Evolutionary conservation across 495 filamentous ascomycete genomes (phyloP).

Genomic region (Xylaria grammica): DNA sequence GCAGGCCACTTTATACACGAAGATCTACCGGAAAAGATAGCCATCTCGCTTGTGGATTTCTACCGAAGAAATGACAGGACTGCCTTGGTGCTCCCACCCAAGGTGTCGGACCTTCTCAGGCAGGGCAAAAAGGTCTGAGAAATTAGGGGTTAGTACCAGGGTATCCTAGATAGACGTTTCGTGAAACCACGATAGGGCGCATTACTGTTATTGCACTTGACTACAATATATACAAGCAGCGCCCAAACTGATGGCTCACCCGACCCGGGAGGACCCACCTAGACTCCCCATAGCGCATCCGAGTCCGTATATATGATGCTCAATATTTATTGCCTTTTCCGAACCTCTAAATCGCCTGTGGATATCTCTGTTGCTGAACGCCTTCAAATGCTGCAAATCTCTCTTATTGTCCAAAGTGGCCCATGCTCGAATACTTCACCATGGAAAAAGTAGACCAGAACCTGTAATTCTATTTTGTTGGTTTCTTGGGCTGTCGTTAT

Average conservation of each 20-base stretch:
- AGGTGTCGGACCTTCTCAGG: constrained; percentile 68
- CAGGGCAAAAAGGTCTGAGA: constrained; percentile 58
- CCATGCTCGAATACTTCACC: too few relatives aligned
- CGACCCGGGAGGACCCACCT: neutral
- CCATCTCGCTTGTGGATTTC: constrained; percentile 84
- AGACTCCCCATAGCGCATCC: neutral
- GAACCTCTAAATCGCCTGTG: constrained; percentile 1
- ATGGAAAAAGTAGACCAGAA: too few relatives aligned
- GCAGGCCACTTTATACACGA: constrained; percentile 97
- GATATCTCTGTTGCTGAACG: constrained; percentile 23
- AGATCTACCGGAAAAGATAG: constrained; percentile 87
- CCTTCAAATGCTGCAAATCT: constrained; percentile 30
- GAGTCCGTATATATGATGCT: constrained; percentile 9
- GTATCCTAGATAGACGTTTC: too few relatives aligned
- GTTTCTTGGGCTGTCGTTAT: too few relatives aligned
- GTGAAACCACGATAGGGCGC: neutral
- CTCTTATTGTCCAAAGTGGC: neutral
- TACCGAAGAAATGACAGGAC: constrained; percentile 87
- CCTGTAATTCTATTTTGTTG: too few relatives aligned
- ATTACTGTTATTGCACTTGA: neutral
- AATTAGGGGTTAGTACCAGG: too few relatives aligned
- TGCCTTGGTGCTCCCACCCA: constrained; percentile 84
- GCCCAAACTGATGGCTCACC: neutral
- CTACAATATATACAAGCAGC: constrained; percentile 7
- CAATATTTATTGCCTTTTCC: neutral